These are phyloP conservation scores for Psidium friedrichsthalianum DNA, from an alignment of 345 rosid genomes.

Conservation along the genomic window DNA sequence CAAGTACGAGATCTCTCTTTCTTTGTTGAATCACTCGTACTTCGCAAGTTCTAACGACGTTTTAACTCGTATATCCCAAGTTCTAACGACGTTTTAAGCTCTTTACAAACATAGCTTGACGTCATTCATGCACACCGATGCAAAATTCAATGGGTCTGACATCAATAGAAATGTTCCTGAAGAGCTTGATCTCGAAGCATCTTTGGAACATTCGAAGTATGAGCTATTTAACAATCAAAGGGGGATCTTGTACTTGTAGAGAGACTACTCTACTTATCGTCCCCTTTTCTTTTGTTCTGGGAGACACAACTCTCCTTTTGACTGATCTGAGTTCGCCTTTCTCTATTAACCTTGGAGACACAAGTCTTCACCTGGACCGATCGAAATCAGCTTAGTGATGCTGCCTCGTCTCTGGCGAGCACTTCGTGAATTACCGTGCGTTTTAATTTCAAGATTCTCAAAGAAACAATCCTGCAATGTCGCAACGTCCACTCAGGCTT, in stretches of 20 bases:
- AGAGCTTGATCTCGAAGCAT: neutral
- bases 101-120: neutral
- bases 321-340: neutral
- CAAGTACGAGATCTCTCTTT: neutral
- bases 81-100: neutral
- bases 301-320: neutral
- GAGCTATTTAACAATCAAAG: too few relatives aligned
- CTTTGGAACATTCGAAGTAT: neutral
- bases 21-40: neutral
- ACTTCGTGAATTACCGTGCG: neutral
- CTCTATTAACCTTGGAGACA: too few relatives aligned
- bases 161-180: neutral
- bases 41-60: neutral
- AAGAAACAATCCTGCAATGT: neutral
- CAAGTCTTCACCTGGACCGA: too few relatives aligned
- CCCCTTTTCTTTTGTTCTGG: neutral
- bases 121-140: too few relatives aligned
- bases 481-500: neutral
- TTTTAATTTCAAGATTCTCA: neutral
- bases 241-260: neutral
- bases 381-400: neutral
- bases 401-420: neutral
- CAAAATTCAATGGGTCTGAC: neutral
- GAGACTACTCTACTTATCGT: neutral
- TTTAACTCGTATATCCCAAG: rapidly evolving